Evolutionary conservation across 495 filamentous ascomycete genomes (phyloP).

Genomic region (Gamarada debralockiae): DNA sequence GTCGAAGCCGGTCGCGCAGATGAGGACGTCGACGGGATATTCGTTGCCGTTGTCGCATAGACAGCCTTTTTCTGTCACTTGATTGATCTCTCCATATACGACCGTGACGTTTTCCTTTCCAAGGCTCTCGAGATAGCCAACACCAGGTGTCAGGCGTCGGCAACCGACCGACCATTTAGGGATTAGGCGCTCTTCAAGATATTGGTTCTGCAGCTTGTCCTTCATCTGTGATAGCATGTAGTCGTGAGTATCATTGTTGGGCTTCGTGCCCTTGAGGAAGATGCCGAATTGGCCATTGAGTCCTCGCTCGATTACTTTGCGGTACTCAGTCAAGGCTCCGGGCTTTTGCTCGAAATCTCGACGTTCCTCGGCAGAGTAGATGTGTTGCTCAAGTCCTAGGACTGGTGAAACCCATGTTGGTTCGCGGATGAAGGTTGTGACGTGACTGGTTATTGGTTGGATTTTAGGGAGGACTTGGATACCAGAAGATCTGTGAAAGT

Average conservation of each 20-base stretch:
- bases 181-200: not conserved
- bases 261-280: not conserved
- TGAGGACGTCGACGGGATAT: not conserved
- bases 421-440: conserved; percentile 51
- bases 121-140: not conserved
- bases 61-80: not conserved
- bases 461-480: conserved; percentile 51
- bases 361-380: not conserved
- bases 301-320: not conserved
- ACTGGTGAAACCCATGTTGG: conserved; percentile 48
- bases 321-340: too few relatives aligned
- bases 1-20: not conserved
- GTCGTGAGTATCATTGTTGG: too few relatives aligned
- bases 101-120: not conserved
- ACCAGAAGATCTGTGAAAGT: conserved; percentile 35
- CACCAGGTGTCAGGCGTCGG: not conserved
- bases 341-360: not conserved
- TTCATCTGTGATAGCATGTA: not conserved
- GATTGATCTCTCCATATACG: not conserved
- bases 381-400: not conserved
- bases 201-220: not conserved
- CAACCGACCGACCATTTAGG: not conserved
- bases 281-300: not conserved
- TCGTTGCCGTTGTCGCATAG: not conserved
- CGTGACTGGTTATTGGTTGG: conserved; percentile 36